These are phyloP conservation scores for Fusarium sambucinum DNA, from an alignment of 2,329 filamentous ascomycete genomes.

Conservation along the genomic window DNA sequence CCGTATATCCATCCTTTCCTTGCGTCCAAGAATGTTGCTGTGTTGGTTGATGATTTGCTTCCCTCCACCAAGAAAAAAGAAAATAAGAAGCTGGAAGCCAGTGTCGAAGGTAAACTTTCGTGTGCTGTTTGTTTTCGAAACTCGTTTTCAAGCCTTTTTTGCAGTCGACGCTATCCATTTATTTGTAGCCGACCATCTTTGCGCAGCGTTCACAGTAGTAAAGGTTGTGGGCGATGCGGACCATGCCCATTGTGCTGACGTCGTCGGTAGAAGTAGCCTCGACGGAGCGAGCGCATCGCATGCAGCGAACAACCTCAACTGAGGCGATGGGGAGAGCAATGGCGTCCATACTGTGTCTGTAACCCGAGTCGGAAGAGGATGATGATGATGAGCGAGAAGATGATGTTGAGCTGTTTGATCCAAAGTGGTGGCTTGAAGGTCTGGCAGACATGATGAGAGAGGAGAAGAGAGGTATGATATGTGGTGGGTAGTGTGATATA, in stretches of 20 bases:
- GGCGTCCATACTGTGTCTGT: conserved; percentile 64
- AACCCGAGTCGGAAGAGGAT: conserved; percentile 48
- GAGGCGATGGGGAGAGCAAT: conserved; percentile 60
- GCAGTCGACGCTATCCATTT: conserved; percentile 40
- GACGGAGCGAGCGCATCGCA: conserved; percentile 70
- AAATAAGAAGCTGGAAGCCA: conserved; percentile 16
- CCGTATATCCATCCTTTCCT: conserved; percentile 24
- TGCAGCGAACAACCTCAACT: conserved; percentile 72
- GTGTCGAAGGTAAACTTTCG: conserved; percentile 2
- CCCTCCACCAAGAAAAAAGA: conserved; percentile 20
- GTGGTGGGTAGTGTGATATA: conserved; percentile 39
- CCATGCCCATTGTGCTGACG: conserved; percentile 69
- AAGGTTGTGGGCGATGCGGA: conserved; percentile 73
- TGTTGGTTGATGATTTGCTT: conserved; percentile 23
- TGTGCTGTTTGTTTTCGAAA: conserved; percentile 4
- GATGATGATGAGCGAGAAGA: conserved; percentile 38
- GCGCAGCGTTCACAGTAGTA: conserved; percentile 76
- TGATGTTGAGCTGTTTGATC: conserved; percentile 42
- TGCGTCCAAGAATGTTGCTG: conserved; percentile 25
- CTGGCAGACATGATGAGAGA: conserved; percentile 39
- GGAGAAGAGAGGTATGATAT: conserved; percentile 25
- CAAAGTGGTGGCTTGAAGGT: conserved; percentile 41
- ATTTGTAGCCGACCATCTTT: conserved; percentile 73
- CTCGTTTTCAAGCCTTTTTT: conserved; percentile 17
- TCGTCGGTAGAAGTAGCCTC: conserved; percentile 73